phyloP scores from a whole-genome alignment of 345 rosid genomes.

The Excoecaria cochinchinensis region DNA sequence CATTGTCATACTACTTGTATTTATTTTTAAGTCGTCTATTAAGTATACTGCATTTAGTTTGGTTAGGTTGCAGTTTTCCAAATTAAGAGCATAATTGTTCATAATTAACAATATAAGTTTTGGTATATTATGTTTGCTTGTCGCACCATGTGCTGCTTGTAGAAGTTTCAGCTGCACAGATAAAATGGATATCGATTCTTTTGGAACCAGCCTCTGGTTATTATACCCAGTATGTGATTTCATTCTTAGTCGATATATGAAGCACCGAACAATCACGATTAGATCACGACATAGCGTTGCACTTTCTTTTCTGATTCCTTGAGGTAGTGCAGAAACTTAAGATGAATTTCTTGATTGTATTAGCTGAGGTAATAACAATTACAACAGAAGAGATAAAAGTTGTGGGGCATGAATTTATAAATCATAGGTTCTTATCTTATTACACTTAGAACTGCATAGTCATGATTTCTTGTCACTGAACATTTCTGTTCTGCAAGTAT shows the following conservation, averaged over 20 bases:
- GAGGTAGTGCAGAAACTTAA: not conserved
- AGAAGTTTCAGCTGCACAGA: not conserved
- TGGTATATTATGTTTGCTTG: not conserved
- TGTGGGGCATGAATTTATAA: too few species aligned
- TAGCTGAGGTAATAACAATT: too few species aligned
- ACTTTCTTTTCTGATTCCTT: too few species aligned
- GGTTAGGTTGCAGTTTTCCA: conserved; percentile 20
- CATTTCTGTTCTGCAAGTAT: too few species aligned
- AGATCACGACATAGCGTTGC: too few species aligned
- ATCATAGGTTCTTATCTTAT: not conserved
- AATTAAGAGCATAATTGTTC: conserved; percentile 15
- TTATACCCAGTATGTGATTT: too few species aligned
- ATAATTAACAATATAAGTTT: conserved; percentile 6
- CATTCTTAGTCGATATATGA: too few species aligned
- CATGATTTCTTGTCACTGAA: too few species aligned
- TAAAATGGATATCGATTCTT: not conserved
- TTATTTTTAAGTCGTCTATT: conserved; percentile 10
- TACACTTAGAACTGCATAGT: not conserved
- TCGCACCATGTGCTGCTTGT: not conserved
- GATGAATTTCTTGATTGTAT: not conserved
- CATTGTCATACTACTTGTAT: conserved; percentile 21
- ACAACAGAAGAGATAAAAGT: too few species aligned
- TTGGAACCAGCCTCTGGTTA: too few species aligned
- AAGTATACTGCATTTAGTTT: conserved; percentile 16
- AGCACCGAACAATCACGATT: too few species aligned